phyloP scores from a whole-genome alignment of 768 basidiomycete genomes.

The Naganishia randhawae region DNA sequence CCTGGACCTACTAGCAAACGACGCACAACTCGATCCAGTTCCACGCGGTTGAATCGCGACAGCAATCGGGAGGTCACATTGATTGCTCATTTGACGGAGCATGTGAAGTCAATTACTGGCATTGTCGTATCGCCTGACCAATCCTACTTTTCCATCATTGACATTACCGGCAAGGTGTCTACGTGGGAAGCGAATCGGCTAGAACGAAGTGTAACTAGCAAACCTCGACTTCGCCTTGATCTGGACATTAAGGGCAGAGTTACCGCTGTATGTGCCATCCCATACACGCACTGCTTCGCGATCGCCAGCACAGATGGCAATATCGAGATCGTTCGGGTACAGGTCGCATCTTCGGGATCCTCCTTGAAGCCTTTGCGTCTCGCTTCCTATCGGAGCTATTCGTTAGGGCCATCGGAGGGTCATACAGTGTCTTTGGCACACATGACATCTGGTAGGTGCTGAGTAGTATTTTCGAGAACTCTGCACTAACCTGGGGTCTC shows the following conservation, averaged over 20 bases:
- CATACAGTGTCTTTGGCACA: neutral
- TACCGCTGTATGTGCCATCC: conserved; percentile 31
- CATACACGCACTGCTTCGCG: conserved; percentile 30
- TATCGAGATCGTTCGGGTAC: conserved; percentile 39
- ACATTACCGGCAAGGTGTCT: conserved; percentile 52
- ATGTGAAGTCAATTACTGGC: conserved; percentile 71
- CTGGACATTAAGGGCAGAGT: conserved; percentile 53
- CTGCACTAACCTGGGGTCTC: neutral
- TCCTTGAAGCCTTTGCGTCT: neutral
- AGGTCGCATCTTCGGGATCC: neutral
- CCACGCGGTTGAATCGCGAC: conserved; percentile 31
- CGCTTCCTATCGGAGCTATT: neutral
- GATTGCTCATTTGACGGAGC: conserved; percentile 77
- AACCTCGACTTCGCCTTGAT: conserved; percentile 62
- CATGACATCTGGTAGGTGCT: neutral
- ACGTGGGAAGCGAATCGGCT: conserved; percentile 69
- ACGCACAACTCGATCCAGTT: conserved; percentile 33
- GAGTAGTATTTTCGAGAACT: neutral
- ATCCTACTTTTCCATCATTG: conserved; percentile 64
- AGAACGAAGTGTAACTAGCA: conserved; percentile 87
- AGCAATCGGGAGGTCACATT: conserved; percentile 53
- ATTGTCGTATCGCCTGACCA: conserved; percentile 89
- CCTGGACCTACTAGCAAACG: conserved; percentile 3
- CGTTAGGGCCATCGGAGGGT: neutral
- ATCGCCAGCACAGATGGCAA: conserved; percentile 26